Evolutionary conservation across 2,329 filamentous ascomycete genomes (phyloP), one percentile per base, ranked within the genome.

Genomic region (Trichothecium roseum): DNA sequence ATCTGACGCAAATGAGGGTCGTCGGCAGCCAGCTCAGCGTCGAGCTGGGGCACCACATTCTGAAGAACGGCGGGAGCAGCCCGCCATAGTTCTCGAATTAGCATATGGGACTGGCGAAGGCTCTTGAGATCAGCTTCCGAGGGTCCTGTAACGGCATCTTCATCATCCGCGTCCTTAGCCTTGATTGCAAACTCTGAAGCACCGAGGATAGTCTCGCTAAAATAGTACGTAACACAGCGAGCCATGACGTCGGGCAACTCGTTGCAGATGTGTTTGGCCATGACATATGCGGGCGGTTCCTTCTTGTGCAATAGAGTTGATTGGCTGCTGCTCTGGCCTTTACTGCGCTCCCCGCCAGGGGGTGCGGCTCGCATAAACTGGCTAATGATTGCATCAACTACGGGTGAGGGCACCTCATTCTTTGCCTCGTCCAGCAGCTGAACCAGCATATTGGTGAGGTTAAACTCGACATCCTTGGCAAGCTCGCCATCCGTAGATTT

Each of bases 181-280:
- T 71, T 67, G 8, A 64, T 63, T 15, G 64, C 65, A 31, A 74
- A 69, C 10, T 66, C 74, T 27, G 79, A 87, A 4, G 87, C 84
- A 52, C 95, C 87, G 42, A 96, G 78, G 39, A 98, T 93, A 35
- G 96, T 87, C 38, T 94, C 87, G 58, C 87, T 94, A 56, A 98
- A 98, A 56, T 96, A 98, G 51, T 94, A 87, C 45, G 86, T 89
- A 37, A 96, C 81, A 46, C 93, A 86, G 42, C 87, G 81, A 1
- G 86, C 81, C 89, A 98, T 95, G 59, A 93, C 93, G 47, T 95
- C 89, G 1, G 84, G 78, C 46, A 81, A 93, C 14, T 74, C 74
- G 49, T 87, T 91, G 64, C 91, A 98, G 30, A 98, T 80, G 3
- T 84, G 84, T 59, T 93, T 94, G 16, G 91, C 89, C 83, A 96